Evolutionary conservation across 306 rosid genomes (phyloP).

Genomic region (Leucaena leucocephala): DNA sequence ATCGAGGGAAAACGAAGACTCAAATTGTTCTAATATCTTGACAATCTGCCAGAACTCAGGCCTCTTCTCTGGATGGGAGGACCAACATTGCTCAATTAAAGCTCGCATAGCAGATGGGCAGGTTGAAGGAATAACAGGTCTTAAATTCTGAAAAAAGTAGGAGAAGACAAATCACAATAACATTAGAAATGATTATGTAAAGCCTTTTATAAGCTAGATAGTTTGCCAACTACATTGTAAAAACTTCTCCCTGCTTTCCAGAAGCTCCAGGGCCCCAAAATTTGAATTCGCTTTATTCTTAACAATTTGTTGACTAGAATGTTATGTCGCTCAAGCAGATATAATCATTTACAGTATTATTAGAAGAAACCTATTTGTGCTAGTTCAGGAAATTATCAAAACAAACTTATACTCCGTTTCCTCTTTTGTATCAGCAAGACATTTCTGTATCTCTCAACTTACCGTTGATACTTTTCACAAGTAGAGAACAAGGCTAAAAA

Average conservation of each 20-base stretch:
- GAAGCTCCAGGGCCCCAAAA: neutral
- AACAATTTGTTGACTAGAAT: constrained; percentile 21
- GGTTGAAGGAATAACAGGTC: constrained; percentile 65
- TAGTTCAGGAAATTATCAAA: neutral
- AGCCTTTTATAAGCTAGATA: constrained; percentile 3
- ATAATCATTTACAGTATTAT: constrained; percentile 5
- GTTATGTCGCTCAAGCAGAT: constrained; percentile 14
- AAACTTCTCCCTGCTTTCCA: neutral
- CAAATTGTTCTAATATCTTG: constrained; percentile 79
- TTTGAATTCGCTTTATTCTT: constrained; percentile 11
- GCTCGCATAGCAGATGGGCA: constrained; percentile 79
- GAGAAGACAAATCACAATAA: constrained; percentile 20
- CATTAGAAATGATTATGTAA: constrained; percentile 25
- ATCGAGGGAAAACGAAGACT: constrained; percentile 67
- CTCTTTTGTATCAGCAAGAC: neutral
- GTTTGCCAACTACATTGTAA: neutral
- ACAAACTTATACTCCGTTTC: neutral
- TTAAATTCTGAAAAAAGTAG: constrained; percentile 59
- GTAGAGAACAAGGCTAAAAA: neutral
- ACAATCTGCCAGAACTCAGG: constrained; percentile 94
- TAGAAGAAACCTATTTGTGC: constrained; percentile 18
- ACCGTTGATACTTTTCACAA: neutral
- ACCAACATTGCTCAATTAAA: constrained; percentile 91
- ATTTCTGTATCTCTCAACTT: neutral
- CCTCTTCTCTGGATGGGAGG: constrained; percentile 74